A percentile compares a stretch with the other conserved stretches of the same genome.
phyloP scores from a whole-genome alignment of 2,329 filamentous ascomycete genomes.

The Teratosphaeria gauchensis region DNA sequence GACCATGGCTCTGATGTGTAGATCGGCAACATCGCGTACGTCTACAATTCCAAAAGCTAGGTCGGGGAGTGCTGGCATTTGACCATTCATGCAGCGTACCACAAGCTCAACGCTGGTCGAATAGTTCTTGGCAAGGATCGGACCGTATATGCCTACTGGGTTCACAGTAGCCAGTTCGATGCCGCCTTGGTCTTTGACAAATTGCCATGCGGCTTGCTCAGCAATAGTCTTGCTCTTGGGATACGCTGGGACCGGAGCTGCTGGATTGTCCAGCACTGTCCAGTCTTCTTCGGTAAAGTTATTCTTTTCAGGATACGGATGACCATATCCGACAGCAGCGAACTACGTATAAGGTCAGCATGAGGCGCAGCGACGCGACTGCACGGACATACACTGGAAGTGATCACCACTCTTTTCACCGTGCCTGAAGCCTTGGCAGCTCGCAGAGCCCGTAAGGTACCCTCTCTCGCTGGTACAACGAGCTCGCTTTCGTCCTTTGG shows the following conservation, averaged over 20 bases:
- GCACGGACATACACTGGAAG: slow-evolving; percentile 1
- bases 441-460: slow-evolving; percentile 22
- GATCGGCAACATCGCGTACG: slow-evolving; percentile 25
- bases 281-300: slow-evolving; percentile 26
- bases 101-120: slow-evolving; percentile 18
- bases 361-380: neutral
- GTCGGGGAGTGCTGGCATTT: slow-evolving; percentile 19
- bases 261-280: slow-evolving; percentile 14
- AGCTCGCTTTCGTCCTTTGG: slow-evolving; percentile 27
- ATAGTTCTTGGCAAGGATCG: slow-evolving; percentile 19
- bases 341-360: neutral
- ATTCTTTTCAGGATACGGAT: slow-evolving; percentile 7
- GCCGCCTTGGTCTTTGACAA: slow-evolving; percentile 18
- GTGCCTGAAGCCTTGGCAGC: slow-evolving; percentile 20
- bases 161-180: slow-evolving; percentile 24
- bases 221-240: slow-evolving; percentile 27
- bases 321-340: slow-evolving; percentile 13
- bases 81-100: slow-evolving; percentile 21
- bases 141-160: slow-evolving; percentile 24
- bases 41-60: slow-evolving; percentile 21
- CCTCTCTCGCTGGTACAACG: slow-evolving; percentile 26
- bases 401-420: slow-evolving; percentile 29
- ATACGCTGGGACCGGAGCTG: slow-evolving; percentile 16
- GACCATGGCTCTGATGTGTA: slow-evolving; percentile 24
- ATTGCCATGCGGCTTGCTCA: slow-evolving; percentile 28